Percentiles rank a stretch among this genome's conserved stretches.
phyloP scores from a whole-genome alignment of 257 asterid genomes.

The Solanum sitiens region DNA sequence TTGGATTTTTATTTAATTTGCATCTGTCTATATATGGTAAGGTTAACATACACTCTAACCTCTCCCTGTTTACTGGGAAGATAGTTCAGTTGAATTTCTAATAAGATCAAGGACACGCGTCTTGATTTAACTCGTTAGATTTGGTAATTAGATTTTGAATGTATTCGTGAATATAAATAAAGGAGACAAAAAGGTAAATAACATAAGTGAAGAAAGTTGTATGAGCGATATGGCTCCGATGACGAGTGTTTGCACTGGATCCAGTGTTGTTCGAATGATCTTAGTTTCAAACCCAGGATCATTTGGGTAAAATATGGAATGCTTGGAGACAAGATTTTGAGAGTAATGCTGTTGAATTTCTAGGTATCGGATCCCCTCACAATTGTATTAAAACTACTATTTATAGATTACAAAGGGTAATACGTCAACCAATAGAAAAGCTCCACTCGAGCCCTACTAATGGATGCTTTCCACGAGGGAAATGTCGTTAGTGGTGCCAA shows the following conservation, averaged over 20 bases:
- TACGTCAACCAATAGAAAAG: not conserved
- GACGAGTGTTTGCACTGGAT: not conserved
- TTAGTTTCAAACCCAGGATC: not conserved
- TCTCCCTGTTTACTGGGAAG: fast-evolving
- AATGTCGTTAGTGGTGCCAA: not conserved
- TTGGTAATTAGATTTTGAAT: not conserved
- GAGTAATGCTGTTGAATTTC: not conserved
- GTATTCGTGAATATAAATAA: too few relatives aligned
- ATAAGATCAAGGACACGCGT: not conserved
- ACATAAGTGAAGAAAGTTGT: not conserved
- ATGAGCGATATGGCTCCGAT: not conserved
- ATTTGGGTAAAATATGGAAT: not conserved
- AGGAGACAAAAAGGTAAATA: not conserved
- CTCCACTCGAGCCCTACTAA: not conserved
- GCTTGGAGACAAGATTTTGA: not conserved
- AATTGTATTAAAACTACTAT: not conserved
- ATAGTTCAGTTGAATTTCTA: not conserved
- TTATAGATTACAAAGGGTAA: not conserved
- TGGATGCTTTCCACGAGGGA: not conserved
- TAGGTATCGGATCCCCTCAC: not conserved
- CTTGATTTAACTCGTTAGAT: not conserved
- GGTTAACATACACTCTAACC: too few relatives aligned
- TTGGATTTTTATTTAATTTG: not conserved
- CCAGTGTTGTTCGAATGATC: not conserved
- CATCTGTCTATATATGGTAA: not conserved